Evolutionary conservation across 495 filamentous ascomycete species (phyloP).

Genomic region (Aspergillus avenaceus): DNA sequence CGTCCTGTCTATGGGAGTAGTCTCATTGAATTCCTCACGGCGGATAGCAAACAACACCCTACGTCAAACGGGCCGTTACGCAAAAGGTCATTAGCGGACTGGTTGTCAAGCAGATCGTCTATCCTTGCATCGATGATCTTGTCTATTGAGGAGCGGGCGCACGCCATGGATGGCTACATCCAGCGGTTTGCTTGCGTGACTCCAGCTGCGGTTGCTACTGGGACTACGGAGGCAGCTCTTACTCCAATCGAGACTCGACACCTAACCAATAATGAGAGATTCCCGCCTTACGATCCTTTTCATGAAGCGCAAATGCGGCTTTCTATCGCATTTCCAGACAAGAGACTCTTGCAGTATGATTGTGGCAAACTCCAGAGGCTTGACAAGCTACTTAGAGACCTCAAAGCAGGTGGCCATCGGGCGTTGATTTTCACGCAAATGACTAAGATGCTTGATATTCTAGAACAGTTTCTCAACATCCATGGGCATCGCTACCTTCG

Average conservation of each 20-base stretch:
- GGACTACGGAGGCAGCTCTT: slow-evolving; percentile 64
- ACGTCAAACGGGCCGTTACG: slow-evolving; percentile 35
- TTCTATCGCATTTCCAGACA: slow-evolving; percentile 96
- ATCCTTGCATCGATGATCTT: slow-evolving; percentile 68
- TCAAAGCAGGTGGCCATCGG: slow-evolving; percentile 87
- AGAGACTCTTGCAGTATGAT: slow-evolving; percentile 91
- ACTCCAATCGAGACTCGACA: slow-evolving; percentile 60
- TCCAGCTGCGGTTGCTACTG: slow-evolving; percentile 76
- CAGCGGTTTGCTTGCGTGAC: slow-evolving; percentile 89
- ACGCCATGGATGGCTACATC: slow-evolving; percentile 66
- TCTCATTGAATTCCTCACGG: slow-evolving; percentile 65
- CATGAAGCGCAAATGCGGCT: slow-evolving; percentile 90
- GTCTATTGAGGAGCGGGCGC: slow-evolving; percentile 67
- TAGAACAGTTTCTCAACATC: slow-evolving; percentile 97
- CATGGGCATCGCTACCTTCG: slow-evolving; percentile 95
- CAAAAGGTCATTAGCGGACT: slow-evolving; percentile 54
- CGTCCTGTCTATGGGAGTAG: slow-evolving; percentile 76
- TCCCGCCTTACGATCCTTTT: slow-evolving; percentile 72
- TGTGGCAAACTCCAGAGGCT: slow-evolving; percentile 95
- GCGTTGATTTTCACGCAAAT: slow-evolving; percentile 99
- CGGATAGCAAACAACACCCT: slow-evolving; percentile 49
- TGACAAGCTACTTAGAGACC: slow-evolving; percentile 76
- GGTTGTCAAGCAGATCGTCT: slow-evolving; percentile 68
- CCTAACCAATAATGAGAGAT: slow-evolving; percentile 44
- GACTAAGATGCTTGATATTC: slow-evolving; percentile 96